phyloP scores from a whole-genome alignment of 306 rosid genomes.

The Carpinus viminea region DNA sequence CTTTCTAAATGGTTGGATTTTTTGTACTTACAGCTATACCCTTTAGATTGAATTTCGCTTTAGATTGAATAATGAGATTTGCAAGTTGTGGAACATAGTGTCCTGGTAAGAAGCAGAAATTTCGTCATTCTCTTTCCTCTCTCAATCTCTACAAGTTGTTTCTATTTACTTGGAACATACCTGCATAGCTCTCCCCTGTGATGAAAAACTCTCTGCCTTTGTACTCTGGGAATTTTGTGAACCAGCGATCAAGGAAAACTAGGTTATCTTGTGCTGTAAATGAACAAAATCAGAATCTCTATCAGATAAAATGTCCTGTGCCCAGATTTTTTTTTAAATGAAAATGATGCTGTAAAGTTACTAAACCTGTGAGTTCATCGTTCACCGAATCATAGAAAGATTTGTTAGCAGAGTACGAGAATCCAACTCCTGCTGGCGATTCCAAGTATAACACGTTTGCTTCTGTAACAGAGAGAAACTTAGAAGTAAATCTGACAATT shows the following conservation, averaged over 20 bases:
- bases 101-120: constrained; percentile 40
- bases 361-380: constrained; percentile 61
- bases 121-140: background rate
- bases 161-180: constrained; percentile 23
- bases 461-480: constrained; percentile 32
- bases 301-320: background rate
- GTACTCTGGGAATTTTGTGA: constrained; percentile 52
- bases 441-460: constrained; percentile 73
- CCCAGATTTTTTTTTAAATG: no score
- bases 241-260: constrained; percentile 59
- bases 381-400: constrained; percentile 48
- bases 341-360: no score
- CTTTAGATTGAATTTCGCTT: constrained; percentile 50
- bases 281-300: background rate
- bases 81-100: constrained; percentile 87
- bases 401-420: constrained; percentile 62
- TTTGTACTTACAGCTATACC: constrained; percentile 65
- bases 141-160: background rate
- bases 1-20: no score
- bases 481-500: background rate
- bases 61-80: constrained; percentile 50
- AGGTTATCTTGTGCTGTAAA: constrained; percentile 65
- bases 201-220: constrained; percentile 55
- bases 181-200: constrained; percentile 80
- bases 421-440: constrained; percentile 84